Base-by-base conservation (phyloP, 257 asterid species). In the Forsythia suspensa region DNA sequence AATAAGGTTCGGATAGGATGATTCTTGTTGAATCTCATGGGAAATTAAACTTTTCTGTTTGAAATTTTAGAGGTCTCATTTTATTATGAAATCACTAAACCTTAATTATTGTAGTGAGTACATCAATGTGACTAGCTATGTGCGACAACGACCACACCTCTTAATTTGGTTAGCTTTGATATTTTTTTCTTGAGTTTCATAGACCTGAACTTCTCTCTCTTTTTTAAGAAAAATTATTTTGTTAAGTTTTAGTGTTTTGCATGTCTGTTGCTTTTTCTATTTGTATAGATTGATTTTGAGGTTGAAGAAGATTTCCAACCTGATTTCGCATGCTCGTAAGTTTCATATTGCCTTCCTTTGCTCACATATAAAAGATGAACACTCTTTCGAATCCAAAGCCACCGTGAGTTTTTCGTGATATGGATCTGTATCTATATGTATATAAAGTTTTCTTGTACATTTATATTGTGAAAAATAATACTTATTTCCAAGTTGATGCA, bases 321-420 rank as follows among this genome's bases (percentile, higher is more conserved):
- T 1, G 34, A 97, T 89, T 88, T 84, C 39, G 90, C 92, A 6
- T 94, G 97, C 78, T 97, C 97, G 15, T 94, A 86, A 91, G 70
- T 91, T 89, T 70, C 97, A 94, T 83, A 76, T 88, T 43, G 85
- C 88, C 15, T 90, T 96, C 72, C 94, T 94, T 76, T 92, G 97
- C 87, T 85, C 89, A 2, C 97, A 94, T 88, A 94, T 94, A 0
- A 94, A 94, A 78, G 90, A 89, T 81, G 92, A 94, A 9, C 97
- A 91, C 69, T 80, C 94, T 16, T 84, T 78, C 75, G 93, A 91
- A 76, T 84, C 97, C 55, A 92, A 80, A 87, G 80, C 92, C 83
- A 81, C 96, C 51, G 98, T 94, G 80, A 91, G 98, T 85, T 80
- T 73, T 79, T 79, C n/a, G 37, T 78, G 68, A 39, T 67, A 61